A percentile compares a stretch with the other conserved stretches of the same genome.
Evolutionary conservation across 441 rosid species (phyloP).

Genomic region (Jatropha podagrica): DNA sequence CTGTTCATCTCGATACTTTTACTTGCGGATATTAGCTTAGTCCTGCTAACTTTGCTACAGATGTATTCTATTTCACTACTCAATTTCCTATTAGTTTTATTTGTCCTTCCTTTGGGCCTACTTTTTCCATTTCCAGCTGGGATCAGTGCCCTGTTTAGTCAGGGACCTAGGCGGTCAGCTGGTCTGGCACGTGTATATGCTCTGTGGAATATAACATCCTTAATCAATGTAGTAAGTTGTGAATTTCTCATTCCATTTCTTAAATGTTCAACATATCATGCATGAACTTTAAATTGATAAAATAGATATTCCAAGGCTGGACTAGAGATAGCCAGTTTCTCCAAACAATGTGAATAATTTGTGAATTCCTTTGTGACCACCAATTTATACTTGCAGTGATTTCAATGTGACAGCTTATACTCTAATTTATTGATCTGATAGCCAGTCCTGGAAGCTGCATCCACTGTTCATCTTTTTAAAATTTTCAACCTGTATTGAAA

Average conservation of each 20-base stretch:
- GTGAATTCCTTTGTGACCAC: neutral
- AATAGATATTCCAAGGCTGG: neutral
- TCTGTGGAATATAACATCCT: conserved; percentile 80
- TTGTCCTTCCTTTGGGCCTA: conserved; percentile 73
- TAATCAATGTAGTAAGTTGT: conserved; percentile 75
- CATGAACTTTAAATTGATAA: neutral
- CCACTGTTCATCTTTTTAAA: neutral
- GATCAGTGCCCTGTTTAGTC: conserved; percentile 86
- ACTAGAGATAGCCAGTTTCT: neutral
- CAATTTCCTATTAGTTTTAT: conserved; percentile 58
- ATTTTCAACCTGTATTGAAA: neutral
- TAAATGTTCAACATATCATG: neutral
- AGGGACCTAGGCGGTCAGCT: conserved; percentile 86
- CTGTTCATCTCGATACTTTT: conserved; percentile 75
- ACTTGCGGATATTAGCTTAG: conserved; percentile 78
- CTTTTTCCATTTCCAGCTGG: conserved; percentile 88
- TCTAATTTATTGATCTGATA: neutral
- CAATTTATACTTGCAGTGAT: neutral
- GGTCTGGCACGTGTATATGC: conserved; percentile 80
- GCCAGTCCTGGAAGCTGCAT: neutral
- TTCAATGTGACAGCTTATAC: neutral
- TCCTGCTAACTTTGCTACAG: conserved; percentile 81
- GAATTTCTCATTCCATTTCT: neutral
- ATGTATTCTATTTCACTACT: conserved; percentile 78
- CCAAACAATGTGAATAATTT: neutral